Percentiles rank a stretch among this genome's conserved stretches.
Conservation (phyloP, 2,329 filamentous ascomycete species). For the Nigrospora osmanthi region DNA sequence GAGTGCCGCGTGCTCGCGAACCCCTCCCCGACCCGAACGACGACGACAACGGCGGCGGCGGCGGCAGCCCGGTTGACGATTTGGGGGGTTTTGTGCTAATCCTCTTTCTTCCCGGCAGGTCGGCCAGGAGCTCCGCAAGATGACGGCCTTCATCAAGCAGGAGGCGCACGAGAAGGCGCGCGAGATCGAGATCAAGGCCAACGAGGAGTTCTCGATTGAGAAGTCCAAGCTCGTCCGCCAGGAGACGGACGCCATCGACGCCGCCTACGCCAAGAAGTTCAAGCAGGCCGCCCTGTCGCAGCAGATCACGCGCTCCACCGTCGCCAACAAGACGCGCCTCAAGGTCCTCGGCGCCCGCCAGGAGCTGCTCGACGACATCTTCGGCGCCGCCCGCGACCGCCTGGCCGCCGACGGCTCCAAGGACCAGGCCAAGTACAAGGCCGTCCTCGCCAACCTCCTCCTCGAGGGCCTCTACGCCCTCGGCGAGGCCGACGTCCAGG, state of each 20-base stretch:
- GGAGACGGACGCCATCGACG: constrained; percentile 89
- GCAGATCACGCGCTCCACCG: constrained; percentile 94
- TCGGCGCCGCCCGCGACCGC: constrained; percentile 70
- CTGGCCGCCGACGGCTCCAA: constrained; percentile 55
- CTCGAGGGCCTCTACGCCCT: constrained; percentile 88
- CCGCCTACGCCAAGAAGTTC: constrained; percentile 95
- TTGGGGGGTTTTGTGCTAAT: constrained; percentile 6
- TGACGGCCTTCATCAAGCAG: constrained; percentile 99
- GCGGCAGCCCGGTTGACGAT: constrained; percentile 2
- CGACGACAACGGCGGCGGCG: neutral
- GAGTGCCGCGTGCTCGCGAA: constrained; percentile 22
- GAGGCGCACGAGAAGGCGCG: constrained; percentile 94
- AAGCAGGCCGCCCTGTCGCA: constrained; percentile 98
- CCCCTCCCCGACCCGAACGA: neutral
- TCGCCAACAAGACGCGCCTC: constrained; percentile 92
- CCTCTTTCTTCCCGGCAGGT: constrained; percentile 50
- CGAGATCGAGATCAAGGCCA: constrained; percentile 96
- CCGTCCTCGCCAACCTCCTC: constrained; percentile 69
- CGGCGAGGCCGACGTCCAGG: constrained; percentile 66
- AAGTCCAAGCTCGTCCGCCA: constrained; percentile 97
- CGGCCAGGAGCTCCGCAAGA: constrained; percentile 97
- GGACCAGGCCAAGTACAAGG: constrained; percentile 68
- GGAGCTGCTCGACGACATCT: constrained; percentile 84
- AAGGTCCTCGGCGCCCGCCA: constrained; percentile 81
- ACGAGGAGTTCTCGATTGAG: constrained; percentile 98